Base-by-base conservation (phyloP, 805 yeast species). In the Hanseniaspora thailandica region DNA sequence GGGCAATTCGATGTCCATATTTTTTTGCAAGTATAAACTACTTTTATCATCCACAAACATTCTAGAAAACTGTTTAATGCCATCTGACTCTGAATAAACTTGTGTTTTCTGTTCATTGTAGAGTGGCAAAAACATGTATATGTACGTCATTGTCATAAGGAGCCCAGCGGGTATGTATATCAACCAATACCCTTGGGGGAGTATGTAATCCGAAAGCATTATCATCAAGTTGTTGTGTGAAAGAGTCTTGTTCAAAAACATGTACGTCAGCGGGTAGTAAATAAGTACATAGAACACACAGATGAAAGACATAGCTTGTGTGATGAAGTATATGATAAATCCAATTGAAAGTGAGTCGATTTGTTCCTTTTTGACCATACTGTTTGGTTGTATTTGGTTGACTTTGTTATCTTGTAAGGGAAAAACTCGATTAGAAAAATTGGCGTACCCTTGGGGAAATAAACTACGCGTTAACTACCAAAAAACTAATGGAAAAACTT, bases 161-260 rank as follows among this genome's bases (percentile, higher is more conserved):
- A 53, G 17, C 13, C 35, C 19, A 3, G 43, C 25, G 5, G 55
- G 45, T 5, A 41, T n/a, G 39, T 41, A 53, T 30, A 53, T 30
- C 28, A 47, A 20, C 52, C 52, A 53, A 20, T 45, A 53, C 4
- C 55, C 44, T 22, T 53, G 55, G 9, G 55, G 55, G 17, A 53
- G 51, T 12, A 53, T 40, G n/a, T 53, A 53, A 19, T 33, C 48
- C 22, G 25, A n/a, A 5, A 47, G 20, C n/a, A 47, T 23, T 8
- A 5, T 19, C 19, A 38, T 3, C 8, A 51, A n/a, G n/a, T n/a
- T 22, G n/a, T 40, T 35, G 5, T 43, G 33, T 3, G 17, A 26
- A 9, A 43, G 23, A 17, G 20, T 22, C 7, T n/a, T 26, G 35
- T 17, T 13, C 31, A n/a, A 13, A 17, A 20, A 10, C 25, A 43